Conservation (phyloP, 352 stramenopile species). For the Globisporangium polare region DNA sequence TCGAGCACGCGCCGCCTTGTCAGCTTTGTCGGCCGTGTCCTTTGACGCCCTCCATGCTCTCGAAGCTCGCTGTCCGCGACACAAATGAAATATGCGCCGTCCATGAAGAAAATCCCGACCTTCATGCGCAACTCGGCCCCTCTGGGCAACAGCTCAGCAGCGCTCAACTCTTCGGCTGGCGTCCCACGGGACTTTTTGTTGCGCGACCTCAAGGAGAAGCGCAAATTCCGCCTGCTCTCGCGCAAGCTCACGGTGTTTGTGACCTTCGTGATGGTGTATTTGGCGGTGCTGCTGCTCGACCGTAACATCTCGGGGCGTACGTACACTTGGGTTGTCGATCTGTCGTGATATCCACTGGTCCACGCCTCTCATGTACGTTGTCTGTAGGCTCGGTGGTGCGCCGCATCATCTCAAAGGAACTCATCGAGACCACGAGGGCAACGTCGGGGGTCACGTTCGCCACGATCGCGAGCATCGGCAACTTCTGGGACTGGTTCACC, state of each 20-base stretch:
- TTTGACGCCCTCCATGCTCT: not conserved
- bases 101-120: slow-evolving; percentile 10
- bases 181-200: slow-evolving; percentile 52
- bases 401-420: slow-evolving; percentile 46
- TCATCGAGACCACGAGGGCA: slow-evolving; percentile 36
- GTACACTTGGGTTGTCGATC: not conserved
- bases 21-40: not conserved
- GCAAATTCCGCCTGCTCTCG: slow-evolving; percentile 60
- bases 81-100: slow-evolving; percentile 14
- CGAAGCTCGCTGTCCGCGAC: not conserved
- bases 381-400: slow-evolving; percentile 46
- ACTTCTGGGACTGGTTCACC: slow-evolving; percentile 62
- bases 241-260: slow-evolving; percentile 64
- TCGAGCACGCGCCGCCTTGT: not conserved
- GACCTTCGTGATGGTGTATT: slow-evolving; percentile 60
- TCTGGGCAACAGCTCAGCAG: not conserved
- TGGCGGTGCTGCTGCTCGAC: slow-evolving; percentile 53
- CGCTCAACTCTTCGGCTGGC: slow-evolving; percentile 9
- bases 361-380: not conserved
- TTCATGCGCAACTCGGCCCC: slow-evolving; percentile 9
- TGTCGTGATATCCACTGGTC: not conserved
- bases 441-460: slow-evolving; percentile 34
- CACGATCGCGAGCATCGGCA: slow-evolving; percentile 32
- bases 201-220: slow-evolving; percentile 62
- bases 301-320: slow-evolving; percentile 68